Evolutionary conservation across 2,329 filamentous ascomycete species (phyloP).

Genomic region (Pyrenochaeta sp.): DNA sequence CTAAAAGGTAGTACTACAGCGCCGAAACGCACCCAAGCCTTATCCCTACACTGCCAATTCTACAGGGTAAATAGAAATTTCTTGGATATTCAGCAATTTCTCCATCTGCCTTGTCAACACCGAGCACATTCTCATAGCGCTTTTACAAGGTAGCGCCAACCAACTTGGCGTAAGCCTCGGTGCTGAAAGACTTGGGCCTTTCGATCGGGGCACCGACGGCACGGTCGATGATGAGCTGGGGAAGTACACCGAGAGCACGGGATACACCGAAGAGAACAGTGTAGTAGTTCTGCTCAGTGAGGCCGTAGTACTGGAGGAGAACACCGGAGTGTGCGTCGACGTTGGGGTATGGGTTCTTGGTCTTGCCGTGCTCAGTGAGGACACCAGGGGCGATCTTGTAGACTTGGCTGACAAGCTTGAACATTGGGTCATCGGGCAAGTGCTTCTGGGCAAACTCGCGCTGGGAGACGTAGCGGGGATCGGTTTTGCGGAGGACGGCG

Average conservation of each 20-base stretch:
- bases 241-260: conserved; percentile 96
- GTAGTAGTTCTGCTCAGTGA: conserved; percentile 99
- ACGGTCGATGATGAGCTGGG: conserved; percentile 99
- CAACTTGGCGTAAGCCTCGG: conserved; percentile 94
- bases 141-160: conserved; percentile 86
- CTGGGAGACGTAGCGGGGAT: conserved; percentile 98
- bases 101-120: conserved; percentile 18
- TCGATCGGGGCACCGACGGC: conserved; percentile 96
- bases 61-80: conserved; percentile 45
- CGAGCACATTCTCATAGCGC: conserved; percentile 12
- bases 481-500: conserved; percentile 99
- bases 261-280: conserved; percentile 99
- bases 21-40: conserved; percentile 34
- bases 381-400: conserved; percentile 99
- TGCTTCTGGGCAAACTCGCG: conserved; percentile 95
- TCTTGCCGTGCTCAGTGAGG: conserved; percentile 99
- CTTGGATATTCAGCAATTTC: conserved; percentile 31
- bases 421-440: conserved; percentile 97
- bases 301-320: conserved; percentile 98
- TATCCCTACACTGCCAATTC: conserved; percentile 47
- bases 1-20: conserved; percentile 41
- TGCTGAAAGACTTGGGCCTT: conserved; percentile 99
- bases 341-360: conserved; percentile 99
- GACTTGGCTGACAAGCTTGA: conserved; percentile 99
- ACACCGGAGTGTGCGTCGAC: conserved; percentile 99